Conservation (phyloP, 148 eudicot species). For the Cornus kousa region DNA sequence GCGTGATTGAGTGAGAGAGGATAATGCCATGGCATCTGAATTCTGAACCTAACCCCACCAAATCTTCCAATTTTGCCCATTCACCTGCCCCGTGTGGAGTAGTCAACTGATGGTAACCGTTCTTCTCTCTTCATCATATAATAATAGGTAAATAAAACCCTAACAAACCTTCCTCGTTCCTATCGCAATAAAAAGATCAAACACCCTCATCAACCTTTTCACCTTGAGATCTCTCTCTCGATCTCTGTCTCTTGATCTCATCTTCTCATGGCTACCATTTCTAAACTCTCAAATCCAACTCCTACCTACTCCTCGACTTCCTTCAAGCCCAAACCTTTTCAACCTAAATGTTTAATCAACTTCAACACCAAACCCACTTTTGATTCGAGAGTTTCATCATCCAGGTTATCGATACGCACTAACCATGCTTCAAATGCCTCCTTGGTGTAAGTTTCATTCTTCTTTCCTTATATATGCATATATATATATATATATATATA, state of each 20-base stretch:
- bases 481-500: neutral
- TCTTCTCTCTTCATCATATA: neutral
- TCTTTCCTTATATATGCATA: neutral
- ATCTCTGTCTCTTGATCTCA: constrained; percentile 3
- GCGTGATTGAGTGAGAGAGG: neutral
- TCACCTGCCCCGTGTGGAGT: neutral
- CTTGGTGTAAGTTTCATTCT: constrained; percentile 22
- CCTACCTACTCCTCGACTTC: constrained; percentile 16
- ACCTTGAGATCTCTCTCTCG: neutral
- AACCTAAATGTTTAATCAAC: constrained; percentile 21
- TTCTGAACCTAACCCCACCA: neutral
- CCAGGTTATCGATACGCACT: constrained; percentile 16
- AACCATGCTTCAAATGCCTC: constrained; percentile 10
- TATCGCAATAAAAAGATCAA: neutral
- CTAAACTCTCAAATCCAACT: constrained; percentile 28
- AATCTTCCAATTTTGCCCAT: neutral
- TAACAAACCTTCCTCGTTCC: neutral
- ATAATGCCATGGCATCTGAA: neutral
- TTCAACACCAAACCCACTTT: constrained; percentile 7
- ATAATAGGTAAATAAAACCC: neutral
- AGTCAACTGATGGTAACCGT: neutral
- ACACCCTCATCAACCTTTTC: too few species aligned
- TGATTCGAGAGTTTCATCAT: constrained; percentile 17
- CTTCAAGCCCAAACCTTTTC: constrained; percentile 12
- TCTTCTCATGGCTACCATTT: constrained; percentile 32